Evolutionary conservation across 2,329 filamentous ascomycete species (phyloP), one percentile per base, ranked within the genome.

Genomic region (Pseudocercospora eumusae): DNA sequence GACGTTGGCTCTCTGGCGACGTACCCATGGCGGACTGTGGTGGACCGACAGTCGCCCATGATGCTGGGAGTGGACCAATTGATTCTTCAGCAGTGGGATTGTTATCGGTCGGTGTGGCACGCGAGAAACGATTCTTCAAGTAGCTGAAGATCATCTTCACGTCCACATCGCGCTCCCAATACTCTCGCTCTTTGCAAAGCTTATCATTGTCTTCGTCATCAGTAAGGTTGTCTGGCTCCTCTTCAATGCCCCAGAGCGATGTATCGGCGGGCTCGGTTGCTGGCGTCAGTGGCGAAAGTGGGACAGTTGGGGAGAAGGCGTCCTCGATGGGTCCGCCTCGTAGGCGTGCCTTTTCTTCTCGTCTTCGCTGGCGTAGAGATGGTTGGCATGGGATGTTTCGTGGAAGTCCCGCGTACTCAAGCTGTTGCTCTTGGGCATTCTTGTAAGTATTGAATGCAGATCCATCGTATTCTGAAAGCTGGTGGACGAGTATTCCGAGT

Each of bases 161-260:
- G 71, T 98, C 93, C 4, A 98, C 83, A 58, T 96, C 91, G 63
- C 89, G 88, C 77, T 98, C 93, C 95, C 95, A 99, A 73, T 96
- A 95, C 36, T 95, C 90, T 21, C 80, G 80, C 62, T 87, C 84
- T 52, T 77, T 75, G 71, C 66, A 73, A 61, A 68, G 47, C 60
- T 61, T 47, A 60, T 66, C 31, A 58, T 67, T 61, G 56, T 72
- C 66, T 11, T 66, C 67, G 9, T 62, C 69, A 68, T 64, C 75
- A 3, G 74, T 59, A 11, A 72, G 67, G 8, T 69, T 63, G 13
- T 78, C 74, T 11, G 82, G 79, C 53, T 85, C 83, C 68, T 89
- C 87, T 71, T 88, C 86, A 53, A 89, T 87, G 21, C 86, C 86
- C 86, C 86, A 88, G 21, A 86, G 79, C 18, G 84, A 86, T 18